phyloP scores from a whole-genome alignment of 805 yeast genomes.

The Teunomyces lycoperdinae region DNA sequence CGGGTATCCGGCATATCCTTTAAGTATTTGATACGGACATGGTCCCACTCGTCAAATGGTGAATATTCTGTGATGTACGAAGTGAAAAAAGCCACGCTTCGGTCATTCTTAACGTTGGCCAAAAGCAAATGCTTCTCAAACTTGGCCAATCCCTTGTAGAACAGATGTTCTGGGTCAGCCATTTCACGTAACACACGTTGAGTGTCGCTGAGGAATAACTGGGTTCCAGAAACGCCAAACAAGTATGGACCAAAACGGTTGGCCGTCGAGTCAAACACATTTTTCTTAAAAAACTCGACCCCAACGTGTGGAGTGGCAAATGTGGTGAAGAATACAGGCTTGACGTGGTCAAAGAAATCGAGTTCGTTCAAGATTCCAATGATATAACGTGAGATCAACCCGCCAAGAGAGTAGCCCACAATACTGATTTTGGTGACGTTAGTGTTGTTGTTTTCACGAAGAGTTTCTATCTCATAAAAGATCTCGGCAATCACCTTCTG shows the following conservation, averaged over 20 bases:
- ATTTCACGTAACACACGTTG: constrained; percentile 48
- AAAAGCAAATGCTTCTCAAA: constrained; percentile 60
- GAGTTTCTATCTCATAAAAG: constrained; percentile 38
- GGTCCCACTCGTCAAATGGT: constrained; percentile 64
- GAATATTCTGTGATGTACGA: constrained; percentile 69
- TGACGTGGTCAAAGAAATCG: constrained; percentile 32
- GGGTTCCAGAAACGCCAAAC: constrained; percentile 37
- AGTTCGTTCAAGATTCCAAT: constrained; percentile 35
- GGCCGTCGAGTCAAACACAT: constrained; percentile 30
- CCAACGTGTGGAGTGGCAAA: constrained; percentile 48
- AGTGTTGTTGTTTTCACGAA: constrained; percentile 25
- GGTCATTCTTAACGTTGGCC: constrained; percentile 78
- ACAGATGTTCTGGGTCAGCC: constrained; percentile 52
- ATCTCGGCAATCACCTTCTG: constrained; percentile 35
- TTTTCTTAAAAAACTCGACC: constrained; percentile 32
- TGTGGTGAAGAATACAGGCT: constrained; percentile 38
- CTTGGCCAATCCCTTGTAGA: constrained; percentile 49
- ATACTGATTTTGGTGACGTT: constrained; percentile 36
- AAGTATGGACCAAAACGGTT: constrained; percentile 32
- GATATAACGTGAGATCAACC: constrained; percentile 39
- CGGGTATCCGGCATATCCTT: constrained; percentile 41
- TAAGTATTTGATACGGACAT: constrained; percentile 46
- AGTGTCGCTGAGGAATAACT: constrained; percentile 36
- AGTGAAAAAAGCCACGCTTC: constrained; percentile 86
- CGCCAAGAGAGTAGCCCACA: constrained; percentile 44